Percentiles rank a stretch among this genome's conserved stretches.
These are phyloP conservation scores for Pseudohyphozyma bogoriensis DNA, from an alignment of 768 basidiomycete species.

Conservation along the genomic window DNA sequence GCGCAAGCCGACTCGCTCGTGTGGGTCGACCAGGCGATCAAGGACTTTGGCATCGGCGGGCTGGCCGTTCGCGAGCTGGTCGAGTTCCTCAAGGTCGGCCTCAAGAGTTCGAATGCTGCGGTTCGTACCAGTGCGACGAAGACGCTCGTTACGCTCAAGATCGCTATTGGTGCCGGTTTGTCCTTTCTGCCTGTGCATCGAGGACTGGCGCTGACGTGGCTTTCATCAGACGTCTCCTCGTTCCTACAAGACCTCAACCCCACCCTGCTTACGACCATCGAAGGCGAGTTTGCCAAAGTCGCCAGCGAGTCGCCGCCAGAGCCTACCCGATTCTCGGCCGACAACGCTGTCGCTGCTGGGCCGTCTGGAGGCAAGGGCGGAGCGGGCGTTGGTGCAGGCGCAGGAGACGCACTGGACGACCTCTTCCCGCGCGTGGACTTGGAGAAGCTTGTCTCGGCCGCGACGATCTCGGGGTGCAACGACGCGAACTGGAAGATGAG, in stretches of 20 bases:
- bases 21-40: conserved; percentile 77
- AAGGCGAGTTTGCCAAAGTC: conserved; percentile 82
- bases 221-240: conserved; percentile 66
- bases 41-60: conserved; percentile 80
- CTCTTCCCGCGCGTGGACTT: conserved; percentile 91
- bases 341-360: conserved; percentile 51
- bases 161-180: conserved; percentile 81
- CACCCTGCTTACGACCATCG: conserved; percentile 81
- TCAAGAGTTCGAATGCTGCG: conserved; percentile 87
- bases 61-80: conserved; percentile 72
- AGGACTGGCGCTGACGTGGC: conserved; percentile 19
- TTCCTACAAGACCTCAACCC: conserved; percentile 90
- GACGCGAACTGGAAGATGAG: conserved; percentile 94
- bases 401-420: conserved; percentile 73
- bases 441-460: conserved; percentile 70
- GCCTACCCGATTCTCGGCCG: conserved; percentile 65
- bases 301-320: conserved; percentile 66
- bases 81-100: conserved; percentile 72
- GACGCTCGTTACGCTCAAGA: conserved; percentile 74
- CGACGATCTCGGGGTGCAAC: conserved; percentile 70
- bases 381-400: conserved; percentile 22
- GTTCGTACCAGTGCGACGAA: conserved; percentile 92
- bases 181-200: conserved; percentile 3
- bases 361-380: conserved; percentile 35
- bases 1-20: conserved; percentile 78